phyloP scores from a whole-genome alignment of 1,284 basidiomycete genomes.

The Agaricales sp. region DNA sequence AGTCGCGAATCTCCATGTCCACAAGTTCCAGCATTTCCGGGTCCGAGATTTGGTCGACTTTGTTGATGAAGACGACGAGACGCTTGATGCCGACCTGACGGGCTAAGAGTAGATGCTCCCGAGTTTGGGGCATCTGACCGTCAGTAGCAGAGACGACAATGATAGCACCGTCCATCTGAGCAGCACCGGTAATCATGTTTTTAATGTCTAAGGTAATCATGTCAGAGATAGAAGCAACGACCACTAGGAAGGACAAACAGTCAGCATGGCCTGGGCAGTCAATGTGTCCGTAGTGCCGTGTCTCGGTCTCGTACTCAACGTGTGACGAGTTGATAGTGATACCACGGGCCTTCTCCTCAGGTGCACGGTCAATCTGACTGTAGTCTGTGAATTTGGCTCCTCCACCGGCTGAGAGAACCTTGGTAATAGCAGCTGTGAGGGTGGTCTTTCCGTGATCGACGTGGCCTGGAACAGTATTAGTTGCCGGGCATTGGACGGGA shows the following conservation, averaged over 20 bases:
- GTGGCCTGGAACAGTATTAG: conserved; percentile 43
- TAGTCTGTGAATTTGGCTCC: conserved; percentile 98
- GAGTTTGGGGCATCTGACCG: conserved; percentile 99
- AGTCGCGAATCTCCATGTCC: conserved; percentile 99
- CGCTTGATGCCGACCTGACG: conserved; percentile 98
- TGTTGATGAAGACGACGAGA: conserved; percentile 99
- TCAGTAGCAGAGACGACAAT: conserved; percentile 98
- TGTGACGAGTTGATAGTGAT: conserved; percentile 96
- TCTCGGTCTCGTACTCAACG: conserved; percentile 94
- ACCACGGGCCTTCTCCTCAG: conserved; percentile 98
- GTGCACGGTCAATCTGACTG: conserved; percentile 98
- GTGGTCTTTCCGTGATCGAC: conserved; percentile 97
- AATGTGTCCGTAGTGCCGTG: conserved; percentile 97
- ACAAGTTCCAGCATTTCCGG: conserved; percentile 98
- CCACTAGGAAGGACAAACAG: conserved; percentile 37
- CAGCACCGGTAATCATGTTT: conserved; percentile 99
- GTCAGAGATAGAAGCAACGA: conserved; percentile 1
- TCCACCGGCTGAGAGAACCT: conserved; percentile 74
- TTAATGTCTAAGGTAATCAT: conserved; percentile 57
- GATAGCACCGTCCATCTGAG: conserved; percentile 97
- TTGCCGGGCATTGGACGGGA: conserved; percentile 7
- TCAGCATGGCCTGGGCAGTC: conserved; percentile 96
- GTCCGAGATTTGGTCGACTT: conserved; percentile 95
- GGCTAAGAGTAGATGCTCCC: conserved; percentile 95
- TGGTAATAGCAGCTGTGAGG: conserved; percentile 97